Evolutionary conservation across 257 asterid species (phyloP), one percentile per base, ranked within the genome.

Genomic region (Solanum tarijense): DNA sequence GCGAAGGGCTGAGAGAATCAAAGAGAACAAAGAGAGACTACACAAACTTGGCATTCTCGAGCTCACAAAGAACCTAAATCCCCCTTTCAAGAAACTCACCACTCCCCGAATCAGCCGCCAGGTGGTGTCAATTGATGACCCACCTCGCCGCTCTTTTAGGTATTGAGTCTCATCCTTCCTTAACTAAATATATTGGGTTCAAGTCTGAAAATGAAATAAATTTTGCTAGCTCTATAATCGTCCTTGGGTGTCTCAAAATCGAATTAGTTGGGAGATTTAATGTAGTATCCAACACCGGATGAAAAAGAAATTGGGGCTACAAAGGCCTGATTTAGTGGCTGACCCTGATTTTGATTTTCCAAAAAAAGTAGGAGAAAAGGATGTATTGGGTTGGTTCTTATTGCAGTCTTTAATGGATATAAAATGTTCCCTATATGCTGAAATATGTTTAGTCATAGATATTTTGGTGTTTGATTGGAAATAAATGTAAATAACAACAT

Each of bases 141-240:
- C 93, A 75, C 93, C 91, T 25, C 87, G 98, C 88, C 98, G 98
- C 88, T 95, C 98, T 88, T 90, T 93, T 71, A 90, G 98, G 98
- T 62, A 62, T 62, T 62, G 31, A n/a, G 7, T 62, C 71, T 62
- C 71, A n/a, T 9, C 29, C 5, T 23, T n/a, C 29, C 69, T 18
- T 55, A 55, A 6, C 62, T 52, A 55, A n/a, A 55, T 7, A 10
- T 60, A 10, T 0, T n/a, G 69, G 6, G 29, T 60, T 60, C 12
- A 6, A 23, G 69, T 60, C 4, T 9, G 1, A 60, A 62, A 62
- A 23, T 62, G 71, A 62, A n/a, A 62, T 4, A 62, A 62, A 62
- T 62, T 25, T 23, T 62, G 3, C 7, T 4, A 62, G 71, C 14
- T 62, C 29, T 62, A 62, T 62, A 62, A 62, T 62, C 14, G 71